Percentiles rank a stretch among this genome's conserved stretches.
Evolutionary conservation across 2,329 filamentous ascomycete genomes (phyloP).

Genomic region (Endothia cerciana): DNA sequence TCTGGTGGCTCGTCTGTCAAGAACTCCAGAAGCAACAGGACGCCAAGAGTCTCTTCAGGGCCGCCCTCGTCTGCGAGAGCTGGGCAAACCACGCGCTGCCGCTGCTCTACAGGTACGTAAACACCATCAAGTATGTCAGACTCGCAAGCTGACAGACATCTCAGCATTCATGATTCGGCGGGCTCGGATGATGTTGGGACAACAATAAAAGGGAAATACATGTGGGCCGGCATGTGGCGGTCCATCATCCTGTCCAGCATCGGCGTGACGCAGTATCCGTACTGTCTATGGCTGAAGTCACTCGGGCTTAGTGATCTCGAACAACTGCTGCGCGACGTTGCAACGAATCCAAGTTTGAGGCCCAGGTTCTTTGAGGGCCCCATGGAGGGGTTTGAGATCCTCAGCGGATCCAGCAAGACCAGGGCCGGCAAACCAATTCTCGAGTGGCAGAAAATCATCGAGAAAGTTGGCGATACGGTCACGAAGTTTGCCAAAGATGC

Average conservation of each 20-base stretch:
- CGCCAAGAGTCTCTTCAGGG: conserved; percentile 64
- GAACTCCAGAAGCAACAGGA: conserved; percentile 60
- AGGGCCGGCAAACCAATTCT: conserved; percentile 34
- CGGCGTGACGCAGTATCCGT: conserved; percentile 66
- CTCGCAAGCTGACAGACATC: conserved; percentile 8
- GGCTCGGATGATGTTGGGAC: conserved; percentile 44
- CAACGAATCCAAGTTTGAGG: conserved; percentile 35
- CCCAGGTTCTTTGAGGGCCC: conserved; percentile 45
- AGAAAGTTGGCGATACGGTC: conserved; percentile 60
- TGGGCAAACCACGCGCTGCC: conserved; percentile 63
- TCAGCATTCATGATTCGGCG: conserved; percentile 52
- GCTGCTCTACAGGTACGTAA: conserved; percentile 63
- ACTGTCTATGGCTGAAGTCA: conserved; percentile 68
- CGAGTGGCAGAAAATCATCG: conserved; percentile 42
- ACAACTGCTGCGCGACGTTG: conserved; percentile 60
- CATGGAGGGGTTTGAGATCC: conserved; percentile 42
- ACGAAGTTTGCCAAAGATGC: conserved; percentile 51
- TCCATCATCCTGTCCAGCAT: conserved; percentile 69
- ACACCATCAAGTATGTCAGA: neutral
- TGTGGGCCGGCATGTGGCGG: conserved; percentile 69
- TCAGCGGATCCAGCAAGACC: conserved; percentile 32
- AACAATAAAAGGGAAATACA: conserved; percentile 44
- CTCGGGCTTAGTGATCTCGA: conserved; percentile 66
- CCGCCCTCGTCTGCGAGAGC: conserved; percentile 57
- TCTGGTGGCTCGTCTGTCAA: conserved; percentile 63